These are phyloP conservation scores for Chaetomiaceae sp. DNA, from an alignment of 2,329 filamentous ascomycete species.

Conservation along the genomic window DNA sequence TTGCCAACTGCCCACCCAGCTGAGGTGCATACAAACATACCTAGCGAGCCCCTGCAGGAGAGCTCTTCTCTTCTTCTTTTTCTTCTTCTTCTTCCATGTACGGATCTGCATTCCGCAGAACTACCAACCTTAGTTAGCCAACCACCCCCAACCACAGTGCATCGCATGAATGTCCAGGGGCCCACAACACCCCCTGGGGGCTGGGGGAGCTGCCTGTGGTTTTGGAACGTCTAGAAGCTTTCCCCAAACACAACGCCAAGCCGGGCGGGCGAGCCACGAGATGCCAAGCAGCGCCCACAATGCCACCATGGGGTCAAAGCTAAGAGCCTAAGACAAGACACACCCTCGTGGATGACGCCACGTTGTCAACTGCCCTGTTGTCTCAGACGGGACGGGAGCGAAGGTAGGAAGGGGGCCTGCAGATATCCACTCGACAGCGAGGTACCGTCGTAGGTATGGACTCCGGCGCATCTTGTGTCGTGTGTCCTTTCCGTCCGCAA, in stretches of 20 bases:
- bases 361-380: neutral
- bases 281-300: neutral
- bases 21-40: too few relatives aligned
- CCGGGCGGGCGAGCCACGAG: slow-evolving; percentile 1
- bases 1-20: too few relatives aligned
- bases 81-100: too few relatives aligned
- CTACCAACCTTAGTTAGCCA: too few relatives aligned
- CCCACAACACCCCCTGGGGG: slow-evolving; percentile 13
- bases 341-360: neutral
- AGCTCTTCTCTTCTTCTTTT: too few relatives aligned
- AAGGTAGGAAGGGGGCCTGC: neutral
- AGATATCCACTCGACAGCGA: neutral
- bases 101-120: too few relatives aligned
- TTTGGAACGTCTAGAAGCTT: slow-evolving; percentile 26
- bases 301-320: slow-evolving; percentile 1
- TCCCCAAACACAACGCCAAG: slow-evolving; percentile 18
- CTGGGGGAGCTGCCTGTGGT: slow-evolving; percentile 21
- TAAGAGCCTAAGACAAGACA: slow-evolving; percentile 2
- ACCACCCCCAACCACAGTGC: too few relatives aligned
- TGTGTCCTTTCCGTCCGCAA: too few relatives aligned
- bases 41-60: too few relatives aligned
- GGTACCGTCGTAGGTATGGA: neutral
- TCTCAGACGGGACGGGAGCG: neutral
- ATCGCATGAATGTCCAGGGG: slow-evolving; percentile 25
- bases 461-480: too few relatives aligned